Conservation (phyloP, 2,329 filamentous ascomycete species). For the Sphaerulina vaccinii region DNA sequence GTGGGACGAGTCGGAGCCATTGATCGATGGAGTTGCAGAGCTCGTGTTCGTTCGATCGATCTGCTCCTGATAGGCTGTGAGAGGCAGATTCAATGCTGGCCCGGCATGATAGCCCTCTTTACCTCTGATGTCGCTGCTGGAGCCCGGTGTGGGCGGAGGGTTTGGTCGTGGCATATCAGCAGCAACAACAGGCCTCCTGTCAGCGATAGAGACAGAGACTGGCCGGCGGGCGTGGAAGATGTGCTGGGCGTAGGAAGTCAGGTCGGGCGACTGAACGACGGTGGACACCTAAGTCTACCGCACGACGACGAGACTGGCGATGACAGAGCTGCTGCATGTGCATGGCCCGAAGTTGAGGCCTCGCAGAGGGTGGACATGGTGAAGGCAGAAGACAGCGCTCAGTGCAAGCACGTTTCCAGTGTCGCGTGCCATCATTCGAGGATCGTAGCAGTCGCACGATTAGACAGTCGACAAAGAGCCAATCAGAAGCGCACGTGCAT, state of each 20-base stretch:
- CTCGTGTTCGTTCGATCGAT: constrained; percentile 47
- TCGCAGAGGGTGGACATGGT: constrained; percentile 8
- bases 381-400: constrained; percentile 9
- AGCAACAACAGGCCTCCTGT: background rate
- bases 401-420: constrained; percentile 18
- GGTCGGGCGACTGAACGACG: constrained; percentile 26
- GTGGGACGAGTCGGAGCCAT: constrained; percentile 51
- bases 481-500: constrained; percentile 11
- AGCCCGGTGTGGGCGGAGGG: constrained; percentile 73
- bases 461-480: background rate
- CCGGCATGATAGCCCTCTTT: constrained; percentile 65
- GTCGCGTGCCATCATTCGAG: constrained; percentile 22
- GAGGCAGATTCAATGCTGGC: constrained; percentile 71
- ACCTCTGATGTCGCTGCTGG: constrained; percentile 75
- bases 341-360: constrained; percentile 14
- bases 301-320: background rate
- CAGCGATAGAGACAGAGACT: constrained; percentile 20
- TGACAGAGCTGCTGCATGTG: constrained; percentile 3
- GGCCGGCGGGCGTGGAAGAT: constrained; percentile 32
- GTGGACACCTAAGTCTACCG: constrained; percentile 4
- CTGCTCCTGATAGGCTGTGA: constrained; percentile 61
- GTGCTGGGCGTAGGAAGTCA: constrained; percentile 32
- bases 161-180: constrained; percentile 62
- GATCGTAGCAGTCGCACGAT: background rate
- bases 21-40: constrained; percentile 49